Percentiles rank a stretch among this genome's conserved stretches.
Evolutionary conservation across 768 basidiomycete species (phyloP).

Genomic region (Rhodotorula paludigena): DNA sequence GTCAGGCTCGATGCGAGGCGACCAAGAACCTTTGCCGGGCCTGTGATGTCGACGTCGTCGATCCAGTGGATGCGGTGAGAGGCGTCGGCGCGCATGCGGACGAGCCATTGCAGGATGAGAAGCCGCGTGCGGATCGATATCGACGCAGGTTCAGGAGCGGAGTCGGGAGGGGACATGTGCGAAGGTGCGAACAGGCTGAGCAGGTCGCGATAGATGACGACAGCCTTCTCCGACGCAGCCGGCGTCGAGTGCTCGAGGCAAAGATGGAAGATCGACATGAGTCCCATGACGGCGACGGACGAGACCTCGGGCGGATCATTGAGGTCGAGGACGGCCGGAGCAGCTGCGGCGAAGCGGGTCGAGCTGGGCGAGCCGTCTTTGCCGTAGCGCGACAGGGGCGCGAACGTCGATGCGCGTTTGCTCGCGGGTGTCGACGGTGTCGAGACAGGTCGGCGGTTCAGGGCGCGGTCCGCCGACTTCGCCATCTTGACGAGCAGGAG

Average conservation of each 20-base stretch:
- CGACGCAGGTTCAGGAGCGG: not conserved
- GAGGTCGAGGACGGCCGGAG: not conserved
- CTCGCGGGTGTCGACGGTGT: conserved; percentile 10
- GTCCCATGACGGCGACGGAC: conserved; percentile 36
- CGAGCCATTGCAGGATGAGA: conserved; percentile 73
- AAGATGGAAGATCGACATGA: conserved; percentile 49
- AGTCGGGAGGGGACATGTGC: conserved; percentile 2
- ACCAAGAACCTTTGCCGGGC: conserved; percentile 27
- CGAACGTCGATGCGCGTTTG: not conserved
- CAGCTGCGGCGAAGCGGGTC: not conserved
- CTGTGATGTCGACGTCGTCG: conserved; percentile 50
- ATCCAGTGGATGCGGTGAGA: conserved; percentile 78
- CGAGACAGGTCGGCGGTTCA: conserved; percentile 12
- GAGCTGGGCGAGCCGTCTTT: conserved; percentile 15
- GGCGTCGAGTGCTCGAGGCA: conserved; percentile 47
- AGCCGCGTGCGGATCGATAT: conserved; percentile 58
- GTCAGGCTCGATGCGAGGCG: not conserved
- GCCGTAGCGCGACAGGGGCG: conserved; percentile 19
- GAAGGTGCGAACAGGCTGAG: conserved; percentile 46
- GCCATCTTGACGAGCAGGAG: conserved; percentile 32
- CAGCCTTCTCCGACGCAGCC: conserved; percentile 43
- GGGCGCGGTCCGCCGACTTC: conserved; percentile 5
- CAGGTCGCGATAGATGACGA: conserved; percentile 50
- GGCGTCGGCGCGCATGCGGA: conserved; percentile 80
- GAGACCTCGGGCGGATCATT: conserved; percentile 24